phyloP scores from a whole-genome alignment of 371 early-diverging fungal genomes.

The Zancudomyces culisetae region DNA sequence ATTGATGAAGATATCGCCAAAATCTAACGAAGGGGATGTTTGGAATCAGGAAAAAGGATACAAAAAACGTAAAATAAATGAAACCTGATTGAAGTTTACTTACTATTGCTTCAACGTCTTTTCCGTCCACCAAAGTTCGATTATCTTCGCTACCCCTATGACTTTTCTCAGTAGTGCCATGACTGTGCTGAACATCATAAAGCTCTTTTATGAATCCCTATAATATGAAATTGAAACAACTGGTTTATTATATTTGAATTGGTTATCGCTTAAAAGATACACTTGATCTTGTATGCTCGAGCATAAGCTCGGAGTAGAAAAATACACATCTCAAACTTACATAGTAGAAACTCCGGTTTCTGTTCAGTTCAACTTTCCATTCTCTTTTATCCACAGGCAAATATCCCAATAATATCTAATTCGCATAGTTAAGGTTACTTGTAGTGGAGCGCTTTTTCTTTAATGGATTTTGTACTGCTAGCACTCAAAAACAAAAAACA shows the following conservation, averaged over 20 bases:
- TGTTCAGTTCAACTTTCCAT: slow-evolving; percentile 34
- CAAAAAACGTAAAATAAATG: not conserved
- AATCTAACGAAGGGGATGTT: not conserved
- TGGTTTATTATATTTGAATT: not conserved
- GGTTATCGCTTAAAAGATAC: not conserved
- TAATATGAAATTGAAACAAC: not conserved
- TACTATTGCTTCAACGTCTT: not conserved
- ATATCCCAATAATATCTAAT: slow-evolving; percentile 39
- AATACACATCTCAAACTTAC: not conserved
- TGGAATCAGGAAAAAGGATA: not conserved
- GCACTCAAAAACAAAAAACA: not conserved
- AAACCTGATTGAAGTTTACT: not conserved
- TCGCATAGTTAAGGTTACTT: not conserved
- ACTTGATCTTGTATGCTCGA: not conserved
- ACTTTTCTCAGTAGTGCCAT: not conserved
- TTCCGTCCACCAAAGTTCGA: not conserved
- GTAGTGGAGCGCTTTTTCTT: too few relatives aligned
- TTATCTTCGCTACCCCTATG: not conserved
- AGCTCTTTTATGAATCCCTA: slow-evolving; percentile 3
- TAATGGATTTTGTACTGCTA: too few relatives aligned
- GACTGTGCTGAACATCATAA: not conserved
- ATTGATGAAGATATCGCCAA: not conserved
- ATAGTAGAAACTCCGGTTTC: slow-evolving; percentile 33
- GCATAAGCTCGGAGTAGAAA: not conserved
- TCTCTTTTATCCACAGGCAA: slow-evolving; percentile 49